These are phyloP conservation scores for Leccinum incarnatum DNA, from an alignment of 768 basidiomycete genomes.

Conservation along the genomic window DNA sequence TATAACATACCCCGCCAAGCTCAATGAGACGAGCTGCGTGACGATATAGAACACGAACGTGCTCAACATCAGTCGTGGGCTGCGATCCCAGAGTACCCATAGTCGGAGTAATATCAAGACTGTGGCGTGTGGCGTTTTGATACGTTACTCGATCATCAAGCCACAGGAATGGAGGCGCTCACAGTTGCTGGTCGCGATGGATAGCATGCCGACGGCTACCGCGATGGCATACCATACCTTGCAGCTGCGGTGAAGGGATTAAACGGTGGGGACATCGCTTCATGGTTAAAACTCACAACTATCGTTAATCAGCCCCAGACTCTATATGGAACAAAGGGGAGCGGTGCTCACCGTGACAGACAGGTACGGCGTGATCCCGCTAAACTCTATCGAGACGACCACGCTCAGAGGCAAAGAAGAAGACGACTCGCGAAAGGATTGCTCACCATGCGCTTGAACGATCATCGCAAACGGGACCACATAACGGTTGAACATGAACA, in stretches of 20 bases:
- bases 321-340: not conserved
- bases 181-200: slow-evolving; percentile 38
- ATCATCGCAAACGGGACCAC: slow-evolving; percentile 31
- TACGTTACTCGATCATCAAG: not conserved
- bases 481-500: slow-evolving; percentile 37
- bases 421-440: not conserved
- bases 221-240: slow-evolving; percentile 19
- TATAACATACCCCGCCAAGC: slow-evolving; percentile 24
- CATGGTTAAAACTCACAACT: not conserved
- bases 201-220: slow-evolving; percentile 34
- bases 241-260: slow-evolving; percentile 17
- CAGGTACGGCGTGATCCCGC: slow-evolving; percentile 14
- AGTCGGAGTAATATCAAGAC: slow-evolving; percentile 32
- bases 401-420: not conserved
- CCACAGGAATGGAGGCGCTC: slow-evolving; percentile 4
- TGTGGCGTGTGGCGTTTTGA: slow-evolving; percentile 5
- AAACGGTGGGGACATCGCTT: not conserved
- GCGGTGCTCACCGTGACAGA: slow-evolving; percentile 17
- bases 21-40: slow-evolving; percentile 28
- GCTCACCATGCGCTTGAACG: slow-evolving; percentile 30
- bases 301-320: not conserved
- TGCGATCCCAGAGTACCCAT: slow-evolving; percentile 38
- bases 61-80: slow-evolving; percentile 24
- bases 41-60: slow-evolving; percentile 32
- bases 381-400: slow-evolving; percentile 18